Base-by-base conservation (phyloP, 257 asterid species). In the Jaltomata sinuosa region DNA sequence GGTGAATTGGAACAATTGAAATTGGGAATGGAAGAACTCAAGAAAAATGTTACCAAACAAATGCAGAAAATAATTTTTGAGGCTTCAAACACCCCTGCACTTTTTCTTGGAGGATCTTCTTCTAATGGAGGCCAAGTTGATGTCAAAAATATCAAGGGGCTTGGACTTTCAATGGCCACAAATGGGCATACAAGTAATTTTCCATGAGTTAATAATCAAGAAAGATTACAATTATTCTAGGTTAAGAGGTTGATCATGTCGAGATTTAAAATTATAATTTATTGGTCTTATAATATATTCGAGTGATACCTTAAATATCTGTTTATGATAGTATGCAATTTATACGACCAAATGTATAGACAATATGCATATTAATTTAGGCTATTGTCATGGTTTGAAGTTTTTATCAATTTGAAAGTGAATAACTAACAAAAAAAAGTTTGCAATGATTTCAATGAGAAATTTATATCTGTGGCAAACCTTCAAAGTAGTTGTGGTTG, bases 21-120 rank as follows among this genome's bases (percentile, higher is more conserved):
- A 84, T 86, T 27, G 21, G 91, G 87, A 14, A 87, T 88, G 89
- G 93, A 90, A 38, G 89, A 88, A 82, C 81, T 88, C 34, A 88
- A 86, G 72, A 86, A 54, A 76, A 84, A 79, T n/a, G 84, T 84
- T 29, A 83, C 52, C 3, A 72, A 79, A 25, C 87, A 87, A 50
- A 85, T 69, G 2, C 87, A 84, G 82, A 88, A 85, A 78, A 5
- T 86, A 40, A 83, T 87, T 8, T 3, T 50, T 53, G 83, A 62
- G 81, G 89, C 88, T 0, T 79, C 85, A 6, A 81, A 64, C 12
- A 62, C 21, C 15, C 61, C 84, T 22, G 31, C 55, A 11, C 42
- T 55, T 45, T 74, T 80, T 83, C 71, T 83, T 31, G 84, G 84
- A 50, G 74, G 83, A 1, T 65, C 88, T 14, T 55, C 78, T 59